A percentile compares a stretch with the other conserved stretches of the same genome.
Evolutionary conservation across 306 rosid species (phyloP).

Genomic region (Pterocarpus macrocarpus): DNA sequence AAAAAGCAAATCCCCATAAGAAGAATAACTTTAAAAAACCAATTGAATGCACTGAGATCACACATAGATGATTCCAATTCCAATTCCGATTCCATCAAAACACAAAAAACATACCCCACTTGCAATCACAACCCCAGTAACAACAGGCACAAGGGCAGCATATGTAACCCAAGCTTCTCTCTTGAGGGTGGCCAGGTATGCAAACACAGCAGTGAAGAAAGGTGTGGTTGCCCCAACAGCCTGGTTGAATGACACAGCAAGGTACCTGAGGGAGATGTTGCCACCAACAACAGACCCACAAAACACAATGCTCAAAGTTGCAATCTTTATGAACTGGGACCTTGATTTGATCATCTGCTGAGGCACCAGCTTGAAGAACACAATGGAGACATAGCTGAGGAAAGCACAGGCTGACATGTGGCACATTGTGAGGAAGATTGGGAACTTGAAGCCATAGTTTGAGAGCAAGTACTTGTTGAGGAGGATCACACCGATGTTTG

Average conservation of each 20-base stretch:
- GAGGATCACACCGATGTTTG: constrained; percentile 95
- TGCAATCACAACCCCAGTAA: constrained; percentile 96
- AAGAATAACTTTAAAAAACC: background rate
- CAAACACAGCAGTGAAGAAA: constrained; percentile 91
- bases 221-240: constrained; percentile 99
- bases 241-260: constrained; percentile 94
- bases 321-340: constrained; percentile 85
- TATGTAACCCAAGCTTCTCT: constrained; percentile 96
- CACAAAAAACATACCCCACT: constrained; percentile 82
- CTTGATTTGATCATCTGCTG: constrained; percentile 86
- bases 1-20: background rate
- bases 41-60: constrained; percentile 12
- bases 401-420: constrained; percentile 95
- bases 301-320: constrained; percentile 83
- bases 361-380: constrained; percentile 82
- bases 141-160: constrained; percentile 97
- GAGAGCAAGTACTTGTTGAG: constrained; percentile 93
- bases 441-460: constrained; percentile 87
- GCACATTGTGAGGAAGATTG: constrained; percentile 99
- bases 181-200: constrained; percentile 86
- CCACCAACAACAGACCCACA: constrained; percentile 97
- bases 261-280: constrained; percentile 86
- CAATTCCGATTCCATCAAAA: constrained; percentile 4
- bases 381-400: constrained; percentile 92
- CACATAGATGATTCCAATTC: constrained; percentile 18